These are phyloP conservation scores for Crinitomyces ghanaensis DNA, from an alignment of 805 yeast species.

Conservation along the genomic window DNA sequence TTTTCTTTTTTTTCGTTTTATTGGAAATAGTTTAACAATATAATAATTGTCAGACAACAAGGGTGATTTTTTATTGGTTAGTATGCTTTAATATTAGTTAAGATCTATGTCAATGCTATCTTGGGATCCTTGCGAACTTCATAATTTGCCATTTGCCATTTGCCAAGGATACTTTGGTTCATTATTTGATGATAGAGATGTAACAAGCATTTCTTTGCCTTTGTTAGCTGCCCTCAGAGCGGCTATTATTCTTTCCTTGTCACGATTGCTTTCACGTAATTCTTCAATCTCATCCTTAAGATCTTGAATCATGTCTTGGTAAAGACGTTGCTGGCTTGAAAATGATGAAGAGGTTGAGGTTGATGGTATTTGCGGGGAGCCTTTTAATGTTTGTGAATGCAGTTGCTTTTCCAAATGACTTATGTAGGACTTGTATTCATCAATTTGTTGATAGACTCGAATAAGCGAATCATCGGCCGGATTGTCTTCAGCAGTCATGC, in stretches of 20 bases:
- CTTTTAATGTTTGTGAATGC: constrained; percentile 18
- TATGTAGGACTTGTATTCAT: constrained; percentile 41
- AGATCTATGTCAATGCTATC: no score
- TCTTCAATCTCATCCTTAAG: constrained; percentile 60
- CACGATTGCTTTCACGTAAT: constrained; percentile 47
- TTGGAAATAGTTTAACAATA: no score
- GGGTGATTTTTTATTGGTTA: no score
- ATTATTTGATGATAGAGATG: constrained; percentile 2
- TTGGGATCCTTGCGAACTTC: no score
- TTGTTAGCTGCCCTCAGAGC: constrained; percentile 58
- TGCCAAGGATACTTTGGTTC: no score
- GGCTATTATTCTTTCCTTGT: constrained; percentile 69
- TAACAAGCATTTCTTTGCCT: constrained; percentile 34
- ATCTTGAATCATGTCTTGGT: constrained; percentile 34
- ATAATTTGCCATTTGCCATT: no score
- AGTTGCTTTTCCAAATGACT: constrained; percentile 47
- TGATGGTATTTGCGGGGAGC: background rate
- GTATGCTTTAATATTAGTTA: no score
- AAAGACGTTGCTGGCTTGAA: constrained; percentile 7
- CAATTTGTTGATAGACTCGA: constrained; percentile 21
- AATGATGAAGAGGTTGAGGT: constrained; percentile 1
- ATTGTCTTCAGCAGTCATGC: constrained; percentile 26
- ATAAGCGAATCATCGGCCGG: constrained; percentile 21
- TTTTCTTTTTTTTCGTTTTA: background rate
- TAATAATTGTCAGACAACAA: no score